phyloP scores from a whole-genome alignment of 208 protist species.

The Leishmania lainsoni region DNA sequence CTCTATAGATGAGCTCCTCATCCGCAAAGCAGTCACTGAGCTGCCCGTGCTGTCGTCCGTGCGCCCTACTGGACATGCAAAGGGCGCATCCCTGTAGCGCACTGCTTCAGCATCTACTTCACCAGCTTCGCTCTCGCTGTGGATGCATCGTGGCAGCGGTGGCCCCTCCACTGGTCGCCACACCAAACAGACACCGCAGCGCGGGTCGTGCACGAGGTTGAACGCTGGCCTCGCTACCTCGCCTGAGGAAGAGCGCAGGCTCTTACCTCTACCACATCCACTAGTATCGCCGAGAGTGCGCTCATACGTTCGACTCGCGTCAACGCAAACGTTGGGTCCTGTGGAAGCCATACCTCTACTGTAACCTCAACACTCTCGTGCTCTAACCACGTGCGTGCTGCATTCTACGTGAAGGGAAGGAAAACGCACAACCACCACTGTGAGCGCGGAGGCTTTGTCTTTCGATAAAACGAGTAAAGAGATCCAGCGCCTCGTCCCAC shows the following conservation, averaged over 20 bases:
- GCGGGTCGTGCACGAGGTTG: constrained; percentile 14
- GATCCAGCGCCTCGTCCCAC: background rate
- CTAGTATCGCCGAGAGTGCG: background rate
- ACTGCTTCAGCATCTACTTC: background rate
- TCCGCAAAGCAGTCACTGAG: background rate
- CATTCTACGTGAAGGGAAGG: background rate
- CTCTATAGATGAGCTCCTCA: background rate
- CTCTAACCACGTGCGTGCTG: background rate
- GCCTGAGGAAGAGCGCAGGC: background rate
- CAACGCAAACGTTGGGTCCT: background rate
- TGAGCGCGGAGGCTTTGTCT: background rate
- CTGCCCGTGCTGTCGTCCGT: background rate
- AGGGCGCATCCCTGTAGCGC: background rate
- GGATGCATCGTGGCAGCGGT: constrained; percentile 17
- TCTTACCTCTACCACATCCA: background rate
- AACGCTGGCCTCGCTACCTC: background rate
- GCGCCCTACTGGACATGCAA: background rate
- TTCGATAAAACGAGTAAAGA: background rate
- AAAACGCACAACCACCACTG: background rate
- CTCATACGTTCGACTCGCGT: background rate
- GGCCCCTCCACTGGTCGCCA: constrained; percentile 26
- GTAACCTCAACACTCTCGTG: background rate
- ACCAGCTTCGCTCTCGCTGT: background rate
- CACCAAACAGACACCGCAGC: constrained; percentile 13
- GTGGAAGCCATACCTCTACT: background rate